phyloP scores from a whole-genome alignment of 2,329 filamentous ascomycete species.

The Venturia nashicola region DNA sequence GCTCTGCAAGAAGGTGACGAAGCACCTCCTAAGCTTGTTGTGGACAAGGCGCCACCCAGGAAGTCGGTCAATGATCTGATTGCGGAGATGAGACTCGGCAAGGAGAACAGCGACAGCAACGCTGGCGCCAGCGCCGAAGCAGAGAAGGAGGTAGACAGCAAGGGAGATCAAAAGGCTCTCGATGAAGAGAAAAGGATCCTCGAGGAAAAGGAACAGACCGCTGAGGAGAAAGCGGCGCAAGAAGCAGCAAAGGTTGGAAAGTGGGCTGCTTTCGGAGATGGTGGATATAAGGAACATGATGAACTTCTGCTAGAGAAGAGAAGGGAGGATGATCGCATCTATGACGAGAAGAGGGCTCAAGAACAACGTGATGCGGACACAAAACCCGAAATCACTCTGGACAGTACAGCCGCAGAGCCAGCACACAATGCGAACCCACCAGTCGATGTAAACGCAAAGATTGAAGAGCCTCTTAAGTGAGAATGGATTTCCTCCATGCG shows the following conservation, averaged over 20 bases:
- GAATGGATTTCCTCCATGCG: neutral
- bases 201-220: neutral
- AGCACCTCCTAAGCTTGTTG: slow-evolving; percentile 14
- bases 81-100: slow-evolving; percentile 15
- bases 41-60: slow-evolving; percentile 13
- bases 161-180: neutral
- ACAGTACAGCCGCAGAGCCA: neutral
- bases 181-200: neutral
- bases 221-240: neutral
- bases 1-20: slow-evolving; percentile 15
- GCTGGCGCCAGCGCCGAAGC: neutral
- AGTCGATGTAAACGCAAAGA: neutral
- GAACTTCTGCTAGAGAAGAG: neutral
- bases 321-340: neutral
- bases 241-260: neutral
- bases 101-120: neutral
- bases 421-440: neutral
- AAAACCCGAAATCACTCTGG: neutral
- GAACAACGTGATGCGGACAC: neutral
- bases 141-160: neutral
- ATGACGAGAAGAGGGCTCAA: neutral
- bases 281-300: neutral
- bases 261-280: neutral
- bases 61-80: slow-evolving; percentile 20
- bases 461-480: neutral